A percentile compares a stretch with the other conserved stretches of the same genome.
Conservation (phyloP, 495 filamentous ascomycete species). For the Trichoderma erinaceum region DNA sequence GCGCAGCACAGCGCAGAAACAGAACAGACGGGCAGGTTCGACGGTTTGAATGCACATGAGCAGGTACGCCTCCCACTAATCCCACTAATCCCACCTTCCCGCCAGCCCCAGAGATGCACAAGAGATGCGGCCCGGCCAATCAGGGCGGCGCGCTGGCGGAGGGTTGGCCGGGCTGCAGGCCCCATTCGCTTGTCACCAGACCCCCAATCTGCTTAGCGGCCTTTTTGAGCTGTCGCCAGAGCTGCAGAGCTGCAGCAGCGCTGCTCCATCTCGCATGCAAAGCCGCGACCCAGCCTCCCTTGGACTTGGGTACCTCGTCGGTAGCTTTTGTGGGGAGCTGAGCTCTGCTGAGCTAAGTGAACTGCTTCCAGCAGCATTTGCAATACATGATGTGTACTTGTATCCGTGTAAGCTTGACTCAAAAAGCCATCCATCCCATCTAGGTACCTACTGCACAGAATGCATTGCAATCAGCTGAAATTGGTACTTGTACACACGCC, state of each 20-base stretch:
- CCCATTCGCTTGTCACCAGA: slow-evolving; percentile 13
- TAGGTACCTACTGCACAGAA: no score
- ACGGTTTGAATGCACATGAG: neutral
- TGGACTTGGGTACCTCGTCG: neutral
- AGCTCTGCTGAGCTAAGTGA: neutral
- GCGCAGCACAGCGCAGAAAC: neutral
- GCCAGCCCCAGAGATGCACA: neutral
- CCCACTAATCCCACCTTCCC: neutral
- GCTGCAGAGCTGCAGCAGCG: neutral
- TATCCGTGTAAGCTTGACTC: no score
- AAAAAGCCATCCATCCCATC: no score
- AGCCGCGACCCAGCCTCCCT: neutral
- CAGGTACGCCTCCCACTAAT: neutral
- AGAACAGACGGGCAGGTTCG: neutral
- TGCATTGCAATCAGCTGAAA: no score
- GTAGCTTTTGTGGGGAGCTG: neutral
- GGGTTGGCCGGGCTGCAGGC: slow-evolving; percentile 7
- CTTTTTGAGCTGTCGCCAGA: neutral
- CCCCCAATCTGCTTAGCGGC: neutral
- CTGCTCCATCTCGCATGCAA: neutral
- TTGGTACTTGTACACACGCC: no score
- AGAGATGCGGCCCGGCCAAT: neutral
- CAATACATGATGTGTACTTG: no score
- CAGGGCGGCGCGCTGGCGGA: neutral
- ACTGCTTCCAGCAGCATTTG: neutral